Base-by-base conservation (phyloP, 768 basidiomycete species). In the Astraeus odoratus region DNA sequence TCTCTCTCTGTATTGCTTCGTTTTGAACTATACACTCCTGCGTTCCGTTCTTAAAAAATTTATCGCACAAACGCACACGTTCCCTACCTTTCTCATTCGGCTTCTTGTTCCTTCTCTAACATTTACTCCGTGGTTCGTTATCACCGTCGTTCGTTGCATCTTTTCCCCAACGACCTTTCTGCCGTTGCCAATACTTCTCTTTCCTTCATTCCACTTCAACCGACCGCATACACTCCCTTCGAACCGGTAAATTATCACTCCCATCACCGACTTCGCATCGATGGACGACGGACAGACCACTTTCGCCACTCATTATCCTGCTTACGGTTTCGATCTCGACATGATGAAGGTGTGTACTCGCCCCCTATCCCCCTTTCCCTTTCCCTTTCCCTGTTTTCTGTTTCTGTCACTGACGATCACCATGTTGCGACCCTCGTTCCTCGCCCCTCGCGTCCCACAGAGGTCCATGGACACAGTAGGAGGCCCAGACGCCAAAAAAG, bases 401-500 rank as follows among this genome's bases (percentile, higher is more conserved):
- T n/a, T n/a, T n/a, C n/a, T n/a, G n/a, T n/a, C n/a, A n/a, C 10
- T 30, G 37, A 39, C 45, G 38, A 16, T 44, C 31, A 19, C 15
- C 15, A 19, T 16, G n/a, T n/a, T n/a, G n/a, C n/a, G n/a, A n/a
- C n/a, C n/a, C 46, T 8, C 50, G 25, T 13, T 42, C 34, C 35
- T 23, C 42, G 16, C 5, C 50, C 44, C 48, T 39, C 27, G 42
- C 33, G 37, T 26, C 26, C 24, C 31, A 9, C 66, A 92, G 89
- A 82, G 89, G 67, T 82, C 89, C 43, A 89, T 91, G 78, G 90
- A 91, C 66, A 62, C 83, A 62, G 75, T 80, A 53, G 82, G 80
- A 57, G 86, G 84, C 57, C 86, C 85, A 53, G 86, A 88, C 66
- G 74, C 83, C 44, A 92, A 92, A 77, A 92, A 92, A 68, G 82